Evolutionary conservation across 306 rosid species (phyloP).

Genomic region (Cucumis sativus): Cucumber_9930_V3 NC_026660.2:10551001-10551500

Average conservation of each 20-base stretch:
- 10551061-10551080: not conserved
- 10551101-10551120: not conserved
- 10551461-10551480: slow-evolving; percentile 81
- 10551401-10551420: slow-evolving; percentile 74
- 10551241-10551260: slow-evolving; percentile 61
- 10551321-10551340: slow-evolving; percentile 81
- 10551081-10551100: not conserved
- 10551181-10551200: slow-evolving; percentile 80
- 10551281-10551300: slow-evolving; percentile 85
- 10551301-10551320: slow-evolving; percentile 84
- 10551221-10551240: slow-evolving; percentile 72
- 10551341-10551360: slow-evolving; percentile 84
- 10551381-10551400: slow-evolving; percentile 51
- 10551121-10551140: slow-evolving; percentile 12
- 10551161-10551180: slow-evolving; percentile 85
- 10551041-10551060: not conserved
- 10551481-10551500: slow-evolving; percentile 75
- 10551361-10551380: slow-evolving; percentile 61
- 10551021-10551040: not conserved
- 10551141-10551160: slow-evolving; percentile 39
- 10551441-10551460: slow-evolving; percentile 74
- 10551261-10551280: slow-evolving; percentile 79
- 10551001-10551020: not conserved
- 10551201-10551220: slow-evolving; percentile 85
- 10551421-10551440: slow-evolving; percentile 71